Base-by-base conservation (phyloP, 1,139 yeast species). In the Yamadazyma atlantica region DNA sequence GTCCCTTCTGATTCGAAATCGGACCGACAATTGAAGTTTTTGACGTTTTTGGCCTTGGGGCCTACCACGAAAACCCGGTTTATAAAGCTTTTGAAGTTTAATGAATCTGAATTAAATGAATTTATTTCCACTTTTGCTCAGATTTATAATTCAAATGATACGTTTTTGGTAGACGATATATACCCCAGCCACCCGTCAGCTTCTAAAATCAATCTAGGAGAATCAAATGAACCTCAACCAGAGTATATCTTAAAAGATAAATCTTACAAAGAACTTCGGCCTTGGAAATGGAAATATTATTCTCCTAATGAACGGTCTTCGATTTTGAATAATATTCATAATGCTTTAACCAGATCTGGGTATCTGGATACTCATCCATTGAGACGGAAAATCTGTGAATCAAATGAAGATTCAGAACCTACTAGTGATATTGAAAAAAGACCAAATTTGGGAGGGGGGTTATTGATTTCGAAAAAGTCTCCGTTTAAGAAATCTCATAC, bases 291-390 rank as follows among this genome's bases (percentile, higher is more conserved):
- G 73, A 42, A 41, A 29, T 48, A 51, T 28, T 70, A 63, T 49
- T 51, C 64, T 12, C 52, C 47, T n/a, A 52, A 53, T 27, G 75
- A 71, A 47, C 55, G 72, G 31, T 44, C 44, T 4, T 46, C 62
- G 35, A 56, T 71, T 24, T 48, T 66, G 21, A 53, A 58, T 27
- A 70, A 69, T 44, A 56, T 62, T 34, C 58, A 67, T 45, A 57
- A 61, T 40, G 73, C 74, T 9, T 60, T 71, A 44, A 69, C 72
- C 16, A 50, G 77, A 34, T 51, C 68, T 32, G 77, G 76, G 22
- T 71, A 57, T 42, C 66, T 66, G 49, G 71, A 64, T 31, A 67
- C 75, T 11, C 75, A 71, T 49, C 76, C 77, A 5, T 54, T 70
- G 37, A 52, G 77, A 30, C 62, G 55, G 40, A 66, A 64, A 42